Evolutionary conservation across 352 stramenopile genomes (phyloP), one percentile per base, ranked within the genome.

Genomic region (Phytopythium mirpurense): DNA sequence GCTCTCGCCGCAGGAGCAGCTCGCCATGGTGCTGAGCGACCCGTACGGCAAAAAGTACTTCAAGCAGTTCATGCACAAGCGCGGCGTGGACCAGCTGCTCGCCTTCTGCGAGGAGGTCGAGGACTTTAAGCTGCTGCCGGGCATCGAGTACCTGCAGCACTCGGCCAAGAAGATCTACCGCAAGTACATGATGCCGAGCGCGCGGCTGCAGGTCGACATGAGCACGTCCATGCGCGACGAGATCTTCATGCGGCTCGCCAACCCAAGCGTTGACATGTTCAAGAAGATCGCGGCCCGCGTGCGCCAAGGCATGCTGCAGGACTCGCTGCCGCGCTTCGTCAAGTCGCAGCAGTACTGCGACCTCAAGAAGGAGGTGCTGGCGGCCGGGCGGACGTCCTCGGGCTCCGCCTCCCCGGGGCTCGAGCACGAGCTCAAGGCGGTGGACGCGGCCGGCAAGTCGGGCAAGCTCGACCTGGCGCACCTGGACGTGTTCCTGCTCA

Each of bases 91-190:
- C 16, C 72, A 83, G 14, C 66, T 81, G 29, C 68, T 90, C n/a
- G 80, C 77, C 7, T 88, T 90, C 42, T 87, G 74, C 32, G 72
- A 87, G 45, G 75, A 90, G 62, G 73, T 90, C 4, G 78, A 88
- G 14, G 80, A 90, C 51, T 90, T 88, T 29, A 90, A 90, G 45
- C 51, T 90, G 41, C 50, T 92, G 11, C 77, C 82, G 5, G 82
- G 82, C 27, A 90, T 92, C 54, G 83, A 93, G 56, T 93, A 83
- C 51, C 67, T 93, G 21, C 83, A 93, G 60, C 83, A 90, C 57
- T 85, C 76, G 19, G 83, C 83, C 55, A 90, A 88, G 63, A 93
- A 93, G 60, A 87, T 93, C 51, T 91, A 88, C 51, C 75, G 78
- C 47, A 93, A 93, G 60, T 93, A 93, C 54, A 85, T 93, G 43